Evolutionary conservation across 2,329 filamentous ascomycete species (phyloP).

Genomic region (Pseudogymnoascus sp.): DNA sequence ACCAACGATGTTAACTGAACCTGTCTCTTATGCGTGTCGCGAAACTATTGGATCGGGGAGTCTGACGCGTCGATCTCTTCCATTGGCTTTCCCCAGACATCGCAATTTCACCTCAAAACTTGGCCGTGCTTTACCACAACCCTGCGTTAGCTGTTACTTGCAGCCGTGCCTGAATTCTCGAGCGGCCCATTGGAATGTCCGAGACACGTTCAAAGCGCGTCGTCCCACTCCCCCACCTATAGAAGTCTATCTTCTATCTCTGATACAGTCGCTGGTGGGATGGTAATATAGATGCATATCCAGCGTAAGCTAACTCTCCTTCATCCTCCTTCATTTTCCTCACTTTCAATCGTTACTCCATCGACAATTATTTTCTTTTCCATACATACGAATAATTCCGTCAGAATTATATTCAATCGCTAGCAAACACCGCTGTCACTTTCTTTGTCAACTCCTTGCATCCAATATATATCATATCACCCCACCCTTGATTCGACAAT

Average conservation of each 20-base stretch:
- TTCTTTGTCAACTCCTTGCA: background rate
- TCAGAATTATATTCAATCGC: background rate
- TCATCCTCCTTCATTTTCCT: background rate
- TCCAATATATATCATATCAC: background rate
- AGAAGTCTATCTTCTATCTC: background rate
- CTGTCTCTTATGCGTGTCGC: slow-evolving; percentile 2
- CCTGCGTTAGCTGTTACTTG: background rate
- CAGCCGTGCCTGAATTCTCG: background rate
- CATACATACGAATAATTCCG: background rate
- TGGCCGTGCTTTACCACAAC: background rate
- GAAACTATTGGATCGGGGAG: slow-evolving; percentile 2
- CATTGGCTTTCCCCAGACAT: slow-evolving; percentile 5
- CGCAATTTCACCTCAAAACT: background rate
- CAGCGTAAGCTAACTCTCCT: background rate
- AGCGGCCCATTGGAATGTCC: background rate
- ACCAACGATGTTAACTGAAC: background rate
- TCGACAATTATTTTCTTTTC: background rate
- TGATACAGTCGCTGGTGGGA: background rate
- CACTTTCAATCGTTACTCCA: background rate
- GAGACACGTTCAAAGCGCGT: background rate
- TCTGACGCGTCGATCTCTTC: background rate
- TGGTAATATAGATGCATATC: slow-evolving; percentile 5
- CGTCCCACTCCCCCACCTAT: slow-evolving; percentile 1
- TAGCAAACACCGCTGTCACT: background rate
- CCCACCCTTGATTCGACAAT: background rate